Evolutionary conservation across 2,329 filamentous ascomycete genomes (phyloP), one percentile per base, ranked within the genome.

Genomic region (Neoascochyta sp.): DNA sequence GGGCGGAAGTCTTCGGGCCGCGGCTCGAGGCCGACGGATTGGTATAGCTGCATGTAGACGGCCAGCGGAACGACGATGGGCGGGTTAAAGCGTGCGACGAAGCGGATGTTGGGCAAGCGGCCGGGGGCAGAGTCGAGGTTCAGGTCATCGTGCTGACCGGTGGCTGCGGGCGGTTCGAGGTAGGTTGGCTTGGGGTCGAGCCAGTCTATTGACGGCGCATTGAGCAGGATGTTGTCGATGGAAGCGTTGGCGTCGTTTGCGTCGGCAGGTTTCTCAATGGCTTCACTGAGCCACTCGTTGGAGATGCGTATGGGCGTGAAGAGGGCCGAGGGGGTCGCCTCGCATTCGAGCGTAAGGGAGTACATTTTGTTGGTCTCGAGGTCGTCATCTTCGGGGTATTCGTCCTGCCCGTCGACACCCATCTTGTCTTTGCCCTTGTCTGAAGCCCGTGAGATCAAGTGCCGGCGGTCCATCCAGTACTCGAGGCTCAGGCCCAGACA

Each of bases 11-110:
- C 83, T 22, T 64, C 57, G 0, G 60, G 80, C 19, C 44, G 45
- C 39, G 78, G 77, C 2, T 76, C 75, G 4, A 72, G 66, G 2
- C 74, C 74, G 6, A 79, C 73, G 3, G 73, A 68, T 30, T 75
- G 70, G 40, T 81, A 73, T 5, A 89, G 70, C 15, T 78, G 73
- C 35, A 74, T 68, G 50, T 81, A 82, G 11, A 81, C 71, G 19
- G 69, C 69, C 24, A 79, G 74, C 0, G 86, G 81, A 4, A 92
- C 69, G 9, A 82, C 72, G 7, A 93, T 64, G 0, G 86, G 83
- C 2, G 86, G 86, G 33, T 86, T 77, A 29, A 92, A 80, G 8
- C 75, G 77, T 3, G 83, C 84, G 23, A 81, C 75, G 58, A 92
- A 92, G 43, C 81, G 77, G 36, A 86, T 78, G 29, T 86, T 78